A percentile compares a stretch with the other conserved stretches of the same genome.
These are phyloP conservation scores for Ascochyta pisi DNA, from an alignment of 2,329 filamentous ascomycete genomes.

Conservation along the genomic window DNA sequence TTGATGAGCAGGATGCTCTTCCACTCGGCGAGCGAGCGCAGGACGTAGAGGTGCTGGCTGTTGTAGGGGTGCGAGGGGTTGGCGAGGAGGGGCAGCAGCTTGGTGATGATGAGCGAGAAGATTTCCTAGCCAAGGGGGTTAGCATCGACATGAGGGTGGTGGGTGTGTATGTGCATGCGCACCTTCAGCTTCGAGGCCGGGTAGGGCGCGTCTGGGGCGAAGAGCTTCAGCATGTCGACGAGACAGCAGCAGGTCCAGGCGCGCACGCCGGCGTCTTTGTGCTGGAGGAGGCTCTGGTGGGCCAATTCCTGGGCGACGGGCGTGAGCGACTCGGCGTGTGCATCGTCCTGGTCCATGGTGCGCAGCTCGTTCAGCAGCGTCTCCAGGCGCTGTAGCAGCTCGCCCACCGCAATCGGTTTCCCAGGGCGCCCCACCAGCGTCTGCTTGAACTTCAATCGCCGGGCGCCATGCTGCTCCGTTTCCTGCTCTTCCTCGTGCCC, in stretches of 20 bases:
- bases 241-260: constrained; percentile 88
- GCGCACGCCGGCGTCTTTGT: constrained; percentile 93
- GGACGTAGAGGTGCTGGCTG: constrained; percentile 88
- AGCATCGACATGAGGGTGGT: background rate
- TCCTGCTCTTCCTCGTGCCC: constrained; percentile 30
- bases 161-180: constrained; percentile 11
- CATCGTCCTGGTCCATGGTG: constrained; percentile 85
- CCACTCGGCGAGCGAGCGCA: constrained; percentile 86
- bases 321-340: constrained; percentile 80
- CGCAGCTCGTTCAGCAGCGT: constrained; percentile 81
- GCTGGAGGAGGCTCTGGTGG: constrained; percentile 79
- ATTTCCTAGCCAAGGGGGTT: constrained; percentile 71
- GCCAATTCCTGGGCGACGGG: constrained; percentile 86
- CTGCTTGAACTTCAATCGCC: constrained; percentile 77
- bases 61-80: constrained; percentile 91
- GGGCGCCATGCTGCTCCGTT: constrained; percentile 26
- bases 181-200: constrained; percentile 90
- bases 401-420: constrained; percentile 82
- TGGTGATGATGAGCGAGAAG: constrained; percentile 85
- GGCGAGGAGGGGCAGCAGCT: constrained; percentile 82
- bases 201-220: constrained; percentile 94
- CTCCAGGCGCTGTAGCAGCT: constrained; percentile 82
- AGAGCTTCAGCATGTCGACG: constrained; percentile 90
- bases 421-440: constrained; percentile 90
- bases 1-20: constrained; percentile 93